Conservation (phyloP, 768 basidiomycete species). For the Podaxis sp. region DNA sequence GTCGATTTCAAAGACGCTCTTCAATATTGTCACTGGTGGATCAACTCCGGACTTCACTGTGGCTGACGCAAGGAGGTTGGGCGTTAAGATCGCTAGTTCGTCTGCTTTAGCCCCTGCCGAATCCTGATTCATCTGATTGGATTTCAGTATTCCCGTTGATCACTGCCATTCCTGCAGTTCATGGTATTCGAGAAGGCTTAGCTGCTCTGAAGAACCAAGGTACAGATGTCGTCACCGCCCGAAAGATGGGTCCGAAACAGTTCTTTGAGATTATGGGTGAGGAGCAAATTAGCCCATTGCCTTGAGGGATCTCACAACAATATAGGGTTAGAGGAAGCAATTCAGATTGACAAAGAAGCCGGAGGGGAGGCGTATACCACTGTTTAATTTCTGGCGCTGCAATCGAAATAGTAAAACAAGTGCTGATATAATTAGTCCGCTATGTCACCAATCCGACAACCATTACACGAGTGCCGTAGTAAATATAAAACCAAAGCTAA, state of each 20-base stretch:
- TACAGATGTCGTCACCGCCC: slow-evolving; percentile 38
- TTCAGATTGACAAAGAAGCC: slow-evolving; percentile 20
- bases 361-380: slow-evolving; percentile 11
- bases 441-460: neutral
- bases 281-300: neutral
- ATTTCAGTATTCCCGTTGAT: slow-evolving; percentile 44
- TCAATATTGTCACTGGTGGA: slow-evolving; percentile 51
- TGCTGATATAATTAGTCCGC: neutral
- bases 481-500: too few relatives aligned
- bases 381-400: neutral
- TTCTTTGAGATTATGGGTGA: slow-evolving; percentile 52
- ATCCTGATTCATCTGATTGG: slow-evolving; percentile 8
- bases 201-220: slow-evolving; percentile 47
- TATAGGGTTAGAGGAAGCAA: slow-evolving; percentile 24
- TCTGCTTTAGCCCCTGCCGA: neutral
- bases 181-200: slow-evolving; percentile 47
- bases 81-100: slow-evolving; percentile 42
- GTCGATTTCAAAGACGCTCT: slow-evolving; percentile 29
- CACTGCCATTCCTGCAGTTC: slow-evolving; percentile 45
- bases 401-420: neutral
- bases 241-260: slow-evolving; percentile 47
- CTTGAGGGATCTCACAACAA: neutral
- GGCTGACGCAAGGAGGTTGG: slow-evolving; percentile 41
- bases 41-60: slow-evolving; percentile 50
- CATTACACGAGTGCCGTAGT: too few relatives aligned